Percentiles rank a stretch among this genome's conserved stretches.
These are phyloP conservation scores for Soucietia sequanensis DNA, from an alignment of 805 yeast species.

Conservation along the genomic window DNA sequence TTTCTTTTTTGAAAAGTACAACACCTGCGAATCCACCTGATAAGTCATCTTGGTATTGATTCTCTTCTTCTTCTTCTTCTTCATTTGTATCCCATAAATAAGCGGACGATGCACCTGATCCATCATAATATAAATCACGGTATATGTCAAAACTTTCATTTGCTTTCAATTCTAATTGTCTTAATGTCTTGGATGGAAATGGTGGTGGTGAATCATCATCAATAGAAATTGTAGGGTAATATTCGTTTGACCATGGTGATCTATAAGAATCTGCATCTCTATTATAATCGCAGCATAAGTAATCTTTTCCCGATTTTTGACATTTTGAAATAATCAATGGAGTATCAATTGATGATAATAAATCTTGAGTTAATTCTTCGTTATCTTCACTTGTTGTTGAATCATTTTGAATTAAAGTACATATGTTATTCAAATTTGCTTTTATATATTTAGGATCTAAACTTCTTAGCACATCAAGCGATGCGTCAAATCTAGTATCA, in stretches of 20 bases:
- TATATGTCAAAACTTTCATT: slow-evolving; percentile 91
- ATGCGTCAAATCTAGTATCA: slow-evolving; percentile 38
- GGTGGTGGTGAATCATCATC: slow-evolving; percentile 69
- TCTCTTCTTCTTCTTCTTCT: slow-evolving; percentile 32
- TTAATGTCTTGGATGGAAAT: slow-evolving; percentile 61
- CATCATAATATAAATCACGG: slow-evolving; percentile 92
- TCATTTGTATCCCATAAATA: slow-evolving; percentile 88
- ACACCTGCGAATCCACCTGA: slow-evolving; percentile 84
- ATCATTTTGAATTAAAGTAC: slow-evolving; percentile 31
- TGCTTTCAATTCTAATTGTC: slow-evolving; percentile 76
- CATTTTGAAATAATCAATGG: slow-evolving; percentile 64
- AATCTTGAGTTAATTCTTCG: slow-evolving; percentile 75
- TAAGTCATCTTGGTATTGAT: too few species aligned
- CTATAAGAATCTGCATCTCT: slow-evolving; percentile 91
- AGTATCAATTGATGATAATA: slow-evolving; percentile 81
- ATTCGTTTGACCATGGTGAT: slow-evolving; percentile 86
- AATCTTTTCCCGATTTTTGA: slow-evolving; percentile 57
- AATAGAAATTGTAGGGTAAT: slow-evolving; percentile 43
- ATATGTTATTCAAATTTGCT: slow-evolving; percentile 32
- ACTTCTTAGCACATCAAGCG: slow-evolving; percentile 40
- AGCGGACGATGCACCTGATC: slow-evolving; percentile 78
- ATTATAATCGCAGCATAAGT: slow-evolving; percentile 88
- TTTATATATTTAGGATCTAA: slow-evolving; percentile 38
- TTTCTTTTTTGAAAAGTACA: slow-evolving; percentile 73
- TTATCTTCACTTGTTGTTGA: slow-evolving; percentile 13